Percentiles rank a stretch among this genome's conserved stretches.
Evolutionary conservation across 192 early-diverging fungal species (phyloP).

Genomic region (Podila minutissima): DNA sequence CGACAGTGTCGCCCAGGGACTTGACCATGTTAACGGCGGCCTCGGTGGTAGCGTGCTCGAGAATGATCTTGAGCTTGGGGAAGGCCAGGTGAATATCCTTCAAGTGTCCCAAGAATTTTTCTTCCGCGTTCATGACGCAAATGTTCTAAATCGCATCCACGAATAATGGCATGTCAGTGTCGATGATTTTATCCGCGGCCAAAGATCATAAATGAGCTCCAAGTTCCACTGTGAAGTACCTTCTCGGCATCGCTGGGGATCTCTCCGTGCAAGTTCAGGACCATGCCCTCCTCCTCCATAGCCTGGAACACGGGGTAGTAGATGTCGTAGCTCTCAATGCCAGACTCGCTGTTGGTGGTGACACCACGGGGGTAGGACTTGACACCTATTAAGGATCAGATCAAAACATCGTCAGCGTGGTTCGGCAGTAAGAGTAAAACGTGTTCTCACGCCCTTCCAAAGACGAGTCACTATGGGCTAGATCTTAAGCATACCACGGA

Average conservation of each 20-base stretch:
- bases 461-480: neutral
- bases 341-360: slow-evolving; percentile 96
- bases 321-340: slow-evolving; percentile 88
- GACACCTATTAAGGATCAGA: slow-evolving; percentile 63
- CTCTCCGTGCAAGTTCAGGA: slow-evolving; percentile 96
- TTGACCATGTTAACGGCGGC: slow-evolving; percentile 94
- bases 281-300: slow-evolving; percentile 94
- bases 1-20: slow-evolving; percentile 90
- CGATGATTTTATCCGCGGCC: neutral
- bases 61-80: slow-evolving; percentile 92
- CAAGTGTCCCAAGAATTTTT: slow-evolving; percentile 87
- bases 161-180: neutral
- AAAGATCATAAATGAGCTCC: too few species aligned
- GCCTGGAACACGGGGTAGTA: slow-evolving; percentile 96
- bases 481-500: slow-evolving; percentile 63
- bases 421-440: neutral
- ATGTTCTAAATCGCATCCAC: slow-evolving; percentile 63
- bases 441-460: neutral
- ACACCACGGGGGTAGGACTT: slow-evolving; percentile 96
- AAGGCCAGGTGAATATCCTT: slow-evolving; percentile 88
- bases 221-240: slow-evolving; percentile 26
- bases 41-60: slow-evolving; percentile 96
- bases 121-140: slow-evolving; percentile 97
- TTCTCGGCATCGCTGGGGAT: slow-evolving; percentile 86
- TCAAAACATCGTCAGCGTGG: neutral